phyloP scores from a whole-genome alignment of 2,329 filamentous ascomycete species.

The Aspergillus caelatus region DNA sequence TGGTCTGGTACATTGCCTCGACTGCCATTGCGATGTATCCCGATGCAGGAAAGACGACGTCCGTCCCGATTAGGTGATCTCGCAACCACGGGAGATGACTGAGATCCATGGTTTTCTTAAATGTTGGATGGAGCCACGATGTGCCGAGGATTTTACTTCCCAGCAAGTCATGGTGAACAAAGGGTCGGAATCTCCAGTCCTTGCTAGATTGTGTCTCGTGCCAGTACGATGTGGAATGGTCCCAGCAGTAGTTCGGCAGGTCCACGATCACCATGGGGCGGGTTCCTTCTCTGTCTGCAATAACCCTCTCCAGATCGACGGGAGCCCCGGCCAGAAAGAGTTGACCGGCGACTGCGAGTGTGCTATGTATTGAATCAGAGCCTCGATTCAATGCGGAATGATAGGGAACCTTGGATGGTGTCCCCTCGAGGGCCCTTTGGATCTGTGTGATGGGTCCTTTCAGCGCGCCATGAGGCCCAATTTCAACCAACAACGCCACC shows the following conservation, averaged over 20 bases:
- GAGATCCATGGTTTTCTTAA: constrained; percentile 5
- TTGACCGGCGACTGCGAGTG: constrained; percentile 1
- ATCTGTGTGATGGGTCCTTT: constrained; percentile 11
- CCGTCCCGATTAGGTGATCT: constrained; percentile 4
- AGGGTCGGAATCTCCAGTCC: constrained; percentile 9
- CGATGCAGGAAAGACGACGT: constrained; percentile 6
- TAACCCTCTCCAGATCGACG: constrained; percentile 5
- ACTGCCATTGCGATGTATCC: constrained; percentile 11
- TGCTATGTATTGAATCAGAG: neutral
- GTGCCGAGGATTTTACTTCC: constrained; percentile 11
- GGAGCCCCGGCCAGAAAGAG: constrained; percentile 7
- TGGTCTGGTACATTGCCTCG: constrained; percentile 10
- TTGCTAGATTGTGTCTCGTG: neutral
- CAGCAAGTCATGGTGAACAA: constrained; percentile 7
- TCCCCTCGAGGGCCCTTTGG: neutral
- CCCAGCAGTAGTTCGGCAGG: constrained; percentile 11
- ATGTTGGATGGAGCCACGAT: constrained; percentile 4
- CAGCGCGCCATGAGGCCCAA: constrained; percentile 12
- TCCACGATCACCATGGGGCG: constrained; percentile 4
- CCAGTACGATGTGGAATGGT: constrained; percentile 10
- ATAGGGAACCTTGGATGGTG: constrained; percentile 1
- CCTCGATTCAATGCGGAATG: neutral
- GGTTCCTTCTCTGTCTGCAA: neutral
- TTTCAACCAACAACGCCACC: constrained; percentile 6
- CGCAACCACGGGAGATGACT: neutral